Conservation (phyloP, 2,329 filamentous ascomycete genomes). For the Arthroderma uncinatum region DNA sequence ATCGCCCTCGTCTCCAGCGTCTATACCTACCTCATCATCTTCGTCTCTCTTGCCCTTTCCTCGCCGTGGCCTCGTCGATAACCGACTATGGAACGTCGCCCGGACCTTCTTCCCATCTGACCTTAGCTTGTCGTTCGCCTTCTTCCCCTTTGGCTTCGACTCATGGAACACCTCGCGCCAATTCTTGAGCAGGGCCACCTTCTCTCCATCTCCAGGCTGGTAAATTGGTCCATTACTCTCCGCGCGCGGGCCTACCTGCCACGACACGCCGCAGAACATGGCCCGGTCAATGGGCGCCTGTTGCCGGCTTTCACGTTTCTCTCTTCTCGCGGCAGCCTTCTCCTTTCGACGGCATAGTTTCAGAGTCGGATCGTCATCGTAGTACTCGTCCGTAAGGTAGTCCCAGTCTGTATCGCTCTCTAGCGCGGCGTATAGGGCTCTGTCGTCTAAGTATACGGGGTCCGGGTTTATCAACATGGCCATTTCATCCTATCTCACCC, state of each 20-base stretch:
- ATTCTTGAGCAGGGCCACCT: conserved; percentile 36
- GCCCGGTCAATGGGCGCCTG: neutral
- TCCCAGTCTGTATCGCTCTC: conserved; percentile 25
- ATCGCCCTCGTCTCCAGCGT: neutral
- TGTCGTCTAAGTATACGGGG: conserved; percentile 24
- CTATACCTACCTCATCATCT: neutral
- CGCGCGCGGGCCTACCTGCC: conserved; percentile 28
- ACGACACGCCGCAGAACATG: conserved; percentile 32
- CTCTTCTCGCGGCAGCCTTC: neutral
- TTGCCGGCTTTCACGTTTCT: conserved; percentile 2
- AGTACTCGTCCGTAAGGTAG: conserved; percentile 20
- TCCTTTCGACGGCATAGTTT: neutral
- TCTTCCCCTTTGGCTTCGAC: conserved; percentile 18
- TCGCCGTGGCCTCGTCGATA: neutral
- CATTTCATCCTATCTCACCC: conserved; percentile 21
- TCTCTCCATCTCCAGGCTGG: conserved; percentile 31
- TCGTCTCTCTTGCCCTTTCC: neutral
- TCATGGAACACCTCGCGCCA: conserved; percentile 37
- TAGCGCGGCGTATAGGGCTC: conserved; percentile 19
- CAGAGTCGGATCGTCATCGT: conserved; percentile 16
- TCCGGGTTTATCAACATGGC: conserved; percentile 23
- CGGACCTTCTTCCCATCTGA: neutral
- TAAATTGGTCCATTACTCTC: conserved; percentile 23
- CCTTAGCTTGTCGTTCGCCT: neutral
- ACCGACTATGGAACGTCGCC: neutral